Conservation (phyloP, 108 stramenopile genomes). For the Stephanodiscus minutulus region DNA sequence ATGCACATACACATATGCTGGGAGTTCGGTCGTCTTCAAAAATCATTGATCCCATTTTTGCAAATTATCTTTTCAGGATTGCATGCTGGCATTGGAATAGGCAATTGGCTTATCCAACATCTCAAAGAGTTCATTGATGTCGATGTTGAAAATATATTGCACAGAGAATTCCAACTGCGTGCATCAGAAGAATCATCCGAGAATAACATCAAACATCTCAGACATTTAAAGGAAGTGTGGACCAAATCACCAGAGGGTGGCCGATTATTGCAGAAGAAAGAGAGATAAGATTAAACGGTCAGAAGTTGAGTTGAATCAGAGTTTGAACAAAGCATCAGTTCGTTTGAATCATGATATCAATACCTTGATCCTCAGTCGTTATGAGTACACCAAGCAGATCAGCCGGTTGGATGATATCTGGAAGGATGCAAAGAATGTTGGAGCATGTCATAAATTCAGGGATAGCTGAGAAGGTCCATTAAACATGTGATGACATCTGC, state of each 20-base stretch:
- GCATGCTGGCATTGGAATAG: conserved; percentile 5
- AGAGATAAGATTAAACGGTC: background rate
- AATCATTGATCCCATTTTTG: background rate
- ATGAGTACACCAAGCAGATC: conserved; percentile 5
- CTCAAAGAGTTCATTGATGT: conserved; percentile 2
- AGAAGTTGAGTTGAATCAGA: background rate
- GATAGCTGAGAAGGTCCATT: background rate
- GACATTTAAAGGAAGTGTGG: background rate
- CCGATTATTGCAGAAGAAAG: background rate
- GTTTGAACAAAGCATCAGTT: too few relatives aligned
- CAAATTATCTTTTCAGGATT: background rate
- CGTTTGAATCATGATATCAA: background rate
- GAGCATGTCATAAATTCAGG: background rate
- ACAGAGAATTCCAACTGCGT: conserved; percentile 1
- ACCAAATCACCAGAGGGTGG: background rate
- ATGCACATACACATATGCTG: background rate
- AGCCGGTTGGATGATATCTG: background rate
- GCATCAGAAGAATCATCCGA: background rate
- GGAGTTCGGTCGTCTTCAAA: background rate
- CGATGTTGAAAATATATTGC: background rate
- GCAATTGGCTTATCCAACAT: background rate
- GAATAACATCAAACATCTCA: background rate
- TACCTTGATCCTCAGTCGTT: background rate
- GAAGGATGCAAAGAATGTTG: background rate
- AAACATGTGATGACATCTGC: background rate